A percentile compares a stretch with the other conserved stretches of the same genome.
phyloP scores from a whole-genome alignment of 1,284 basidiomycete species.

The Moesziomyces globuligerus region DNA sequence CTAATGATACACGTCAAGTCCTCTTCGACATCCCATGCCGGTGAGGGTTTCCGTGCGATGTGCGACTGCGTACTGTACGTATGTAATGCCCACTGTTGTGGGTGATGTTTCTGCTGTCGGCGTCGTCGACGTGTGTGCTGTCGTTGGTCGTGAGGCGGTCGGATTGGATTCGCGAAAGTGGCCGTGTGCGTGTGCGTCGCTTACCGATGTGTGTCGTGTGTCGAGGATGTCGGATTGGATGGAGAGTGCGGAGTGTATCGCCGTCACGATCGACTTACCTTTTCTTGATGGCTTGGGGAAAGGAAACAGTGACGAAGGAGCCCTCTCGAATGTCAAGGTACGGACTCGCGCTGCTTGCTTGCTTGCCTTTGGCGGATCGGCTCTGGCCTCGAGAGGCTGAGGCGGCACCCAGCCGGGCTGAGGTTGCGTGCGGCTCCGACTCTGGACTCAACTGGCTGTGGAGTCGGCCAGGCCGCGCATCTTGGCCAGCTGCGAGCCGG shows the following conservation, averaged over 20 bases:
- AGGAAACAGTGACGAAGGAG: conserved; percentile 24
- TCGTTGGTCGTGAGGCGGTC: not conserved
- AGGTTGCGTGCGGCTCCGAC: not conserved
- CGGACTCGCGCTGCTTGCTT: conserved; percentile 3
- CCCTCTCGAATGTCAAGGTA: conserved; percentile 28
- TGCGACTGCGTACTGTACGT: no score
- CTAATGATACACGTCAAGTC: no score
- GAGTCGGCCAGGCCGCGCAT: not conserved
- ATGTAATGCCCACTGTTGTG: no score
- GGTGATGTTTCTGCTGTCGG: no score
- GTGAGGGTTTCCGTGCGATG: no score
- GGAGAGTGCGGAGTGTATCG: conserved; percentile 10
- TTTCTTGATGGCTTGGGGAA: conserved; percentile 53
- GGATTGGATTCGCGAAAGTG: not conserved
- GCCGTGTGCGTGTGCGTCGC: not conserved
- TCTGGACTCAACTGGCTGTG: not conserved
- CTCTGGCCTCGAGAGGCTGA: no score
- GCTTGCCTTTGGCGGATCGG: not conserved
- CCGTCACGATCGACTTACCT: conserved; percentile 37
- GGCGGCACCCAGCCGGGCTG: no score
- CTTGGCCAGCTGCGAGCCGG: not conserved
- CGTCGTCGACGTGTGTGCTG: not conserved
- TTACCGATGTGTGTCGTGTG: conserved; percentile 3
- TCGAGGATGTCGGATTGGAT: conserved; percentile 10
- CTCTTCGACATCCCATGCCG: no score